Percentiles rank a stretch among this genome's conserved stretches.
These are phyloP conservation scores for Clitopilus hobsonii DNA, from an alignment of 768 basidiomycete species.

Conservation along the genomic window DNA sequence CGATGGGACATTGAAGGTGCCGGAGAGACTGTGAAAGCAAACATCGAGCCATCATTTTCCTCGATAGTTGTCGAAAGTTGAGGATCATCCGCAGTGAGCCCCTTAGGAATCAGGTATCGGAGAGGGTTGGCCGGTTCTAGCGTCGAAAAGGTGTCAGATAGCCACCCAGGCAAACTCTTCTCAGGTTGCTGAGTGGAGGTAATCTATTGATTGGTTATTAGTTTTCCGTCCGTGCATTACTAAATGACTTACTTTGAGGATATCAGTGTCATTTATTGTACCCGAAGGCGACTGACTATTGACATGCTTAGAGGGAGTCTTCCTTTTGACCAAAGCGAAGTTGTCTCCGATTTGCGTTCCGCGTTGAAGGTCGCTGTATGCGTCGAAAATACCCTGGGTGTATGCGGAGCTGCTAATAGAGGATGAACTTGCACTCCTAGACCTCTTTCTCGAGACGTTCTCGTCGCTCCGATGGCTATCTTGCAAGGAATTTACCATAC, in stretches of 20 bases:
- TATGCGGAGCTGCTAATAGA: constrained; percentile 36
- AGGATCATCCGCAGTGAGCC: background rate
- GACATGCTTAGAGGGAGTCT: constrained; percentile 1
- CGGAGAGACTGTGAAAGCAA: constrained; percentile 12
- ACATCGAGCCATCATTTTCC: constrained; percentile 9
- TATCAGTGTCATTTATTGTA: background rate
- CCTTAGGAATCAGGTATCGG: constrained; percentile 32
- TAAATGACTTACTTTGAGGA: background rate
- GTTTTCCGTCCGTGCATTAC: background rate
- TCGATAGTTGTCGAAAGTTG: background rate
- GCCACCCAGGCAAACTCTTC: constrained; percentile 50
- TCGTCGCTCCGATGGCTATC: constrained; percentile 25
- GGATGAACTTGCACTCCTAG: constrained; percentile 34
- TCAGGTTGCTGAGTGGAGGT: constrained; percentile 14
- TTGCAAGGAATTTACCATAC: constrained; percentile 61
- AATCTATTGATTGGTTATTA: background rate
- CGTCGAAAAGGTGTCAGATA: constrained; percentile 44
- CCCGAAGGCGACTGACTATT: background rate
- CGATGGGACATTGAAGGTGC: background rate
- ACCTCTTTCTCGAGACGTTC: constrained; percentile 16
- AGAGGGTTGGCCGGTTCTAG: constrained; percentile 44
- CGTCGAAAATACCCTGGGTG: constrained; percentile 37
- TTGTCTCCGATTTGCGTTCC: constrained; percentile 30
- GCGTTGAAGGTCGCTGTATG: constrained; percentile 25
- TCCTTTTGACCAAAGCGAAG: constrained; percentile 42